Base-by-base conservation (phyloP, 441 rosid species). In the Corymbia calophylla region DNA sequence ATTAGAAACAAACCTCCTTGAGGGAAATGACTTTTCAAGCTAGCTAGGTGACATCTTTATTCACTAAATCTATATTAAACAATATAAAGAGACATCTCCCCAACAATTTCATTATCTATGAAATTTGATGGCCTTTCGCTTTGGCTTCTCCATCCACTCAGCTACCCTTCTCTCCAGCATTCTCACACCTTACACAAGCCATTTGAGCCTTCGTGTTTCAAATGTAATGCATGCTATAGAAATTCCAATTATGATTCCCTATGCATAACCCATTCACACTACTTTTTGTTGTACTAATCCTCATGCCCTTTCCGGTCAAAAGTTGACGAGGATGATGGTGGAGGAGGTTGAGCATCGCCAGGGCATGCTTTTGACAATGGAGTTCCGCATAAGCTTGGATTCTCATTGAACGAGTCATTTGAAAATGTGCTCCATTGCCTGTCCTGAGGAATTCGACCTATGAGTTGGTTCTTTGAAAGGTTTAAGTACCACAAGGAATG, bases 391-490 rank as follows among this genome's bases (percentile, higher is more conserved):
- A 62, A 62, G 32, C 32, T 7, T 62, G 68, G 68, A 62, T 62
- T 62, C 32, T 14, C 68, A 62, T 0, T 62, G 0, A 62, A 62
- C 0, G 68, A 62, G 32, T 29, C 8, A 0, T 62, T 62, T 62
- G 31, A 62, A 62, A 12, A 62, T 62, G 17, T 62, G 17, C 4
- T 62, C 8, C 27, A 62, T 62, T 62, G 68, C 8, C 12, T 0
- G 17, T 29, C 68, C 0, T 29, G 32, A 62, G 68, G 68, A 62
- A 29, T 62, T 62, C 1, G 17, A 12, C 0, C 4, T 2, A 17
- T 62, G 68, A 62, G 68, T 3, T 62, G 68, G 32, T 62, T 62
- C 8, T 2, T 62, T 0, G 15, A 29, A 62, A 62, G 68, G 68
- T 62, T 62, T 62, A 60, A 60, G 32, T 60, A 60, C 68, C 68